A percentile compares a stretch with the other conserved stretches of the same genome.
phyloP scores from a whole-genome alignment of 352 stramenopile genomes.

The Phytophthora pisi region DNA sequence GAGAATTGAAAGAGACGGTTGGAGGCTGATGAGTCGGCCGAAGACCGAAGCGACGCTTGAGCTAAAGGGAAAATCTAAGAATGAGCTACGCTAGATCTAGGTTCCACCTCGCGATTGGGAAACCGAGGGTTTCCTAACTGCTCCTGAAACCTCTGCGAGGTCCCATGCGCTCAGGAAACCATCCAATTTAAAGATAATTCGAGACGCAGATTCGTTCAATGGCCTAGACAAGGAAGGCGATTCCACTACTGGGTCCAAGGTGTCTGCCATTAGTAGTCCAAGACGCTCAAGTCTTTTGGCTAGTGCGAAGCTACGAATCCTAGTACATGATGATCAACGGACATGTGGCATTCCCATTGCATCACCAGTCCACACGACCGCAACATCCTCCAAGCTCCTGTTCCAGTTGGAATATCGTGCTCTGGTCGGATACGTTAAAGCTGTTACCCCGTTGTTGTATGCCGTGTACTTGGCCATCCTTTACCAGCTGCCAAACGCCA shows the following conservation, averaged over 20 bases:
- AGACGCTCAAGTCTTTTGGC: background rate
- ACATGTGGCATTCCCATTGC: background rate
- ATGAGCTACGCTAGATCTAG: no score
- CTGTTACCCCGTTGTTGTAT: conserved; percentile 1
- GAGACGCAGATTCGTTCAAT: background rate
- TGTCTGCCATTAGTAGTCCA: no score
- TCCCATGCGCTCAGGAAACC: no score
- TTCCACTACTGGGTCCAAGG: no score
- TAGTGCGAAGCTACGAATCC: background rate
- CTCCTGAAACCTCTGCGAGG: no score
- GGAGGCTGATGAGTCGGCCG: no score
- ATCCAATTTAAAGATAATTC: background rate
- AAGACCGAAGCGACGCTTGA: no score
- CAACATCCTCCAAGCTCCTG: background rate
- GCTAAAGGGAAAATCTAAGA: no score
- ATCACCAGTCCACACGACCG: background rate
- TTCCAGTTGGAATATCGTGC: conserved; percentile 7
- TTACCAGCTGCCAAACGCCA: background rate
- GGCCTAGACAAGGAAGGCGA: background rate
- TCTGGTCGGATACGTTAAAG: conserved; percentile 4
- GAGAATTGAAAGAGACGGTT: no score
- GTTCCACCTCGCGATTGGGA: no score
- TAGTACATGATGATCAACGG: background rate
- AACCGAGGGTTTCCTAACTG: no score
- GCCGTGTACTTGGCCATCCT: background rate